Percentiles rank a stretch among this genome's conserved stretches.
phyloP scores from a whole-genome alignment of 1,284 basidiomycete species.

The Moniliophthora roreri region DNA sequence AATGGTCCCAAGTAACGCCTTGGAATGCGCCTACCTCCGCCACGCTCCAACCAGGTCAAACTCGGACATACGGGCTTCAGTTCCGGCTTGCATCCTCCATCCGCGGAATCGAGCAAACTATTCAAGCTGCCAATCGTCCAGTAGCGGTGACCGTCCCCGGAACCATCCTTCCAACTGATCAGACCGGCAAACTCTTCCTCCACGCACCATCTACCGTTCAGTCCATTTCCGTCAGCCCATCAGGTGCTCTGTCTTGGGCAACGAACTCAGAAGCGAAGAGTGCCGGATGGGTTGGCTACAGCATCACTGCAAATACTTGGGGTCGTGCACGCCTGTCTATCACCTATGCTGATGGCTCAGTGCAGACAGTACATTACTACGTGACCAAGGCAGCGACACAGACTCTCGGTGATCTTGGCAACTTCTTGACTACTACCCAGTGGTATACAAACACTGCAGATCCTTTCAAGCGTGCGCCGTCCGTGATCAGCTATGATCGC shows the following conservation, averaged over 20 bases:
- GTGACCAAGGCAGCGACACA: slow-evolving; percentile 48
- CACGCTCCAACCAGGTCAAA: slow-evolving; percentile 46
- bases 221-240: slow-evolving; percentile 43
- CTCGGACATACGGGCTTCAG: slow-evolving; percentile 53
- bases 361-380: slow-evolving; percentile 57
- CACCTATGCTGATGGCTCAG: slow-evolving; percentile 48
- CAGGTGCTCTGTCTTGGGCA: slow-evolving; percentile 48
- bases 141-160: slow-evolving; percentile 55
- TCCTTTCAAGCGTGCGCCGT: slow-evolving; percentile 55
- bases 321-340: slow-evolving; percentile 51
- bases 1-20: slow-evolving; percentile 51
- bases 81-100: slow-evolving; percentile 52
- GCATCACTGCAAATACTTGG: slow-evolving; percentile 46
- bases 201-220: slow-evolving; percentile 41
- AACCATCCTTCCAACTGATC: slow-evolving; percentile 51
- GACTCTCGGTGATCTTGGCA: slow-evolving; percentile 48
- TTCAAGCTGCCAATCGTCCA: slow-evolving; percentile 43
- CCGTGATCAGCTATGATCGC: slow-evolving; percentile 57
- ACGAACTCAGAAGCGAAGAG: slow-evolving; percentile 43
- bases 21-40: slow-evolving; percentile 58
- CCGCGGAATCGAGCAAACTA: slow-evolving; percentile 46
- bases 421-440: slow-evolving; percentile 54
- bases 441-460: slow-evolving; percentile 54
- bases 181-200: slow-evolving; percentile 52
- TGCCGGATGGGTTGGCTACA: slow-evolving; percentile 47